Conservation (phyloP, 1,139 yeast species). For the Wickerhamiella infanticola region DNA sequence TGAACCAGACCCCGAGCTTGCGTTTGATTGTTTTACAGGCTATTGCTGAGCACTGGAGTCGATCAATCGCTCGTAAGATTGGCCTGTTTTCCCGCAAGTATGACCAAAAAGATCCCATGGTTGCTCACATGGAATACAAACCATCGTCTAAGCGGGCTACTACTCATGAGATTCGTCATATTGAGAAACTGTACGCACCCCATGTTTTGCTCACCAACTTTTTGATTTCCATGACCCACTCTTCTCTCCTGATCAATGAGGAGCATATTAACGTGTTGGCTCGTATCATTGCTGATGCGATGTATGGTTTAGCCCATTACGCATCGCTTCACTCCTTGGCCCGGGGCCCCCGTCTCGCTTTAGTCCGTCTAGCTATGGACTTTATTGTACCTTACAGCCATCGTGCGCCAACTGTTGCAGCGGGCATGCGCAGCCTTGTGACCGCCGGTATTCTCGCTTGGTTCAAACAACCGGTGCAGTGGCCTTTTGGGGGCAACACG, state of each 20-base stretch:
- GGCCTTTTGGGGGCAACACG: slow-evolving; percentile 78
- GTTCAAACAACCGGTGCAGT: slow-evolving; percentile 45
- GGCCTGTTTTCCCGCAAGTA: slow-evolving; percentile 53
- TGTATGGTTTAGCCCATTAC: slow-evolving; percentile 30
- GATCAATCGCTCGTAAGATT: slow-evolving; percentile 37
- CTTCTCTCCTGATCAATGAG: slow-evolving; percentile 58
- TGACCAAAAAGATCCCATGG: slow-evolving; percentile 52
- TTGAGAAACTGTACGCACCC: slow-evolving; percentile 46
- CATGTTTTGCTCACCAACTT: slow-evolving; percentile 56
- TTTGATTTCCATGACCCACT: slow-evolving; percentile 69
- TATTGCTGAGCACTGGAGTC: slow-evolving; percentile 53
- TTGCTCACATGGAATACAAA: slow-evolving; percentile 68
- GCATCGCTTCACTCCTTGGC: slow-evolving; percentile 81
- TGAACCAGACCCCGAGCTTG: slow-evolving; percentile 48
- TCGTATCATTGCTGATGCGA: slow-evolving; percentile 41
- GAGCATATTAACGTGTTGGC: slow-evolving; percentile 60
- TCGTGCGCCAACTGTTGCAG: slow-evolving; percentile 17
- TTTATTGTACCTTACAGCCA: slow-evolving; percentile 28
- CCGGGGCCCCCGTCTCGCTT: slow-evolving; percentile 56
- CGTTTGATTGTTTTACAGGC: slow-evolving; percentile 54
- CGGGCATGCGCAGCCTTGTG: slow-evolving; percentile 36
- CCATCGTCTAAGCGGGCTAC: slow-evolving; percentile 60
- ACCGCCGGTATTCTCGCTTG: slow-evolving; percentile 60
- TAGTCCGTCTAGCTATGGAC: slow-evolving; percentile 53
- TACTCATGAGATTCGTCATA: slow-evolving; percentile 36